Evolutionary conservation across 2,329 filamentous ascomycete species (phyloP).

Genomic region (Clonostachys sp.): DNA sequence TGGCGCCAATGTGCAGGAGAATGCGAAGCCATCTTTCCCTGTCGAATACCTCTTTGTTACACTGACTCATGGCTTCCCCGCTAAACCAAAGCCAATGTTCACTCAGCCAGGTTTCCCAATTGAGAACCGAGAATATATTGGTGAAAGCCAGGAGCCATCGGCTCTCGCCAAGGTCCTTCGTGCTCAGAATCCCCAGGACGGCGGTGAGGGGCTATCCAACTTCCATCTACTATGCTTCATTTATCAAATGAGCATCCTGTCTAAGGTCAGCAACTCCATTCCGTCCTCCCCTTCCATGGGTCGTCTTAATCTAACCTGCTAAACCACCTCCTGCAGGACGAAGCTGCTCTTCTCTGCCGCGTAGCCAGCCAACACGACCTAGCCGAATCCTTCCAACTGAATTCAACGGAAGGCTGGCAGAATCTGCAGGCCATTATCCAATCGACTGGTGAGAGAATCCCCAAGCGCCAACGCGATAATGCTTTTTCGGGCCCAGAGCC

Average conservation of each 20-base stretch:
- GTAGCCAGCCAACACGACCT: conserved; percentile 79
- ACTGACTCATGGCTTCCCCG: conserved; percentile 93
- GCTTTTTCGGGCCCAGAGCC: conserved; percentile 15
- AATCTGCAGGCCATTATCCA: conserved; percentile 89
- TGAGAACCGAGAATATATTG: conserved; percentile 85
- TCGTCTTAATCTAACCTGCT: conserved; percentile 6
- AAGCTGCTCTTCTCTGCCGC: conserved; percentile 79
- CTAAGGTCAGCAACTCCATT: conserved; percentile 60
- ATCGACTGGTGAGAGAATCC: conserved; percentile 94
- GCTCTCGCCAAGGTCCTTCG: conserved; percentile 66
- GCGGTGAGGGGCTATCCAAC: conserved; percentile 71
- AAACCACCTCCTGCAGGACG: conserved; percentile 57
- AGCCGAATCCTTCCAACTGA: conserved; percentile 75
- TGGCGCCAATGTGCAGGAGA: conserved; percentile 92
- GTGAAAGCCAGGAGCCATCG: conserved; percentile 76
- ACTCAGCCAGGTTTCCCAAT: conserved; percentile 73
- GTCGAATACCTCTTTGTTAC: conserved; percentile 96
- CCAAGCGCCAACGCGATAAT: conserved; percentile 59
- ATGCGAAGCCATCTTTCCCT: conserved; percentile 92
- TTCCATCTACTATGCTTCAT: conserved; percentile 94
- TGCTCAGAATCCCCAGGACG: conserved; percentile 36
- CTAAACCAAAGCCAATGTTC: conserved; percentile 72
- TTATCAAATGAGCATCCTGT: conserved; percentile 73
- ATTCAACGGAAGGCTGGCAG: conserved; percentile 88
- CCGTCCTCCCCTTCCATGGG: neutral